Evolutionary conservation across 2,329 filamentous ascomycete genomes (phyloP), one percentile per base, ranked within the genome.

Genomic region (Aschersonia sp.): DNA sequence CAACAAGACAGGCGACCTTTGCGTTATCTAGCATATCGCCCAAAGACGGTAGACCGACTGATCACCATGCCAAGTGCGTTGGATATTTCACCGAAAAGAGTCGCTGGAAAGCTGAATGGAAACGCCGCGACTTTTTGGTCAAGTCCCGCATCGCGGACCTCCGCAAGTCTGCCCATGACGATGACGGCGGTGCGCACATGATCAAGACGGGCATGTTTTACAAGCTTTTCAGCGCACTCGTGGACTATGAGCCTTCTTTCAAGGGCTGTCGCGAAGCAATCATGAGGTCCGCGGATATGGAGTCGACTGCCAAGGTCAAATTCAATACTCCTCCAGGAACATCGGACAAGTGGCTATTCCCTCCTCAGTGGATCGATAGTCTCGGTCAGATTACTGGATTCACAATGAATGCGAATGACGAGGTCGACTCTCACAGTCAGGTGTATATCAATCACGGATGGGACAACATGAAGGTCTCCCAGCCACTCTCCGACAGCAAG

Each of bases 361-460:
- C 67, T 45, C 75, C 75, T 0, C 74, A 74, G 61, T 79, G 73
- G 67, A 74, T 80, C 46, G 76, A 81, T 55, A 76, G 73, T 47
- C 56, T 76, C 49, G 73, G 72, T 49, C 76, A 79, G 52, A 70
- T 79, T 47, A 75, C 76, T 0, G 77, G 77, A 29, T 80, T 80
- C 60, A 73, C 79, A 50, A 68, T 78, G 60, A 80, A 81, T 53
- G 75, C 69, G 7, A 73, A 72, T 6, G 75, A 78, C 1, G 54
- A 49, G 6, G 57, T 76, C n/a, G 74, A 79, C 51, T 75, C 72
- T 5, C 64, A 69, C 29, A 68, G 76, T 50, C 65, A 72, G 51
- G 72, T 78, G 45, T 79, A 68, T 58, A 76, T 80, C 55, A 78
- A 75, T 10, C 76, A 79, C 54, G 76, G 75, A 35, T 79, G 76